These are phyloP conservation scores for Aspergillus ochraceus DNA, from an alignment of 2,329 filamentous ascomycete genomes.

Conservation along the genomic window DNA sequence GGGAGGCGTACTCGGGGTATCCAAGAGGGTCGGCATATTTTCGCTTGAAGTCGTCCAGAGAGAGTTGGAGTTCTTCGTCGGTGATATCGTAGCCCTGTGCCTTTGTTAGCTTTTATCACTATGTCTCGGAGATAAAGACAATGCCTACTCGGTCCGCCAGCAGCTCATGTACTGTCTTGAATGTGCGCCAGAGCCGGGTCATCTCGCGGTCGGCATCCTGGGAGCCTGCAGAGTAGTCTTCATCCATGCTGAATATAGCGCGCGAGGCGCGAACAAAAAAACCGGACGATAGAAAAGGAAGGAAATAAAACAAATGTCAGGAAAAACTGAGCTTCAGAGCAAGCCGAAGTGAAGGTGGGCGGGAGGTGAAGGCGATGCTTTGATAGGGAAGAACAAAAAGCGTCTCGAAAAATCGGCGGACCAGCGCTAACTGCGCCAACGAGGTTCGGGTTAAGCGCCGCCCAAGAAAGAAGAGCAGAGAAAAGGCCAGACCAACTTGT, in stretches of 20 bases:
- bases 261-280: constrained; percentile 9
- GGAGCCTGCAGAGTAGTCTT: constrained; percentile 36
- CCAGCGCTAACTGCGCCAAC: constrained; percentile 29
- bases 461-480: constrained; percentile 11
- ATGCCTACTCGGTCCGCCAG: constrained; percentile 76
- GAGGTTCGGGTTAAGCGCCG: constrained; percentile 21
- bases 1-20: constrained; percentile 64
- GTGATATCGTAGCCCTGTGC: constrained; percentile 85
- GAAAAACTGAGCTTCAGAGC: not conserved
- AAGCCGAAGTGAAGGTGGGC: not conserved
- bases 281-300: not conserved
- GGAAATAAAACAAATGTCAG: not conserved
- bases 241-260: constrained; percentile 35
- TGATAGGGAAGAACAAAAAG: not conserved
- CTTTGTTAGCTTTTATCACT: constrained; percentile 13
- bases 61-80: constrained; percentile 84
- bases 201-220: constrained; percentile 43
- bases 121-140: not conserved
- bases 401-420: constrained; percentile 10
- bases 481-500: constrained; percentile 22
- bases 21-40: constrained; percentile 73
- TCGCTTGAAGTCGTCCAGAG: constrained; percentile 74
- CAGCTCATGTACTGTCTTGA: constrained; percentile 94
- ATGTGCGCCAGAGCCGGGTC: constrained; percentile 86
- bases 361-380: not conserved